Evolutionary conservation across 164 flowering plant genomes (phyloP).

Genomic region (Macadamia integrifolia): DNA sequence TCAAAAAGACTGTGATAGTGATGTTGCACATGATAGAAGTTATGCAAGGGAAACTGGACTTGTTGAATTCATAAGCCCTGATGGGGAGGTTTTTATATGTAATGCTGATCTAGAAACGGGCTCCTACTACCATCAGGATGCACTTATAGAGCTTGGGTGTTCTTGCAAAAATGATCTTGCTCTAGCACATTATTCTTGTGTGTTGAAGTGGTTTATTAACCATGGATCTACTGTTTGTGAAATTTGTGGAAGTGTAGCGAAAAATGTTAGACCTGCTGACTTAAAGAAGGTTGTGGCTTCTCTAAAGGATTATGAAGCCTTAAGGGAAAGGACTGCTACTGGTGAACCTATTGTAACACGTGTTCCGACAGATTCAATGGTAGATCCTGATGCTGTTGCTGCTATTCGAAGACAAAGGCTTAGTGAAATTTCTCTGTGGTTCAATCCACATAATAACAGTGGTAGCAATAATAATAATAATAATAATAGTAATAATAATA

Average conservation of each 20-base stretch:
- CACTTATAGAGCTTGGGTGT: slow-evolving; percentile 77
- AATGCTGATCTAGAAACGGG: slow-evolving; percentile 69
- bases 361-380: slow-evolving; percentile 34
- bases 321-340: slow-evolving; percentile 69
- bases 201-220: slow-evolving; percentile 88
- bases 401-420: slow-evolving; percentile 86
- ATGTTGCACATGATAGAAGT: slow-evolving; percentile 11
- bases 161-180: slow-evolving; percentile 88
- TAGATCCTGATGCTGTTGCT: slow-evolving; percentile 93
- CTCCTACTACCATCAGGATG: slow-evolving; percentile 35
- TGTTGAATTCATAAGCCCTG: slow-evolving; percentile 67
- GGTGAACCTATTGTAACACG: slow-evolving; percentile 53
- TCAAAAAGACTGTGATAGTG: slow-evolving; percentile 17
- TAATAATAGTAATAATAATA: slow-evolving; percentile 15
- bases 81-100: slow-evolving; percentile 83
- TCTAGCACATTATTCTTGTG: slow-evolving; percentile 90
- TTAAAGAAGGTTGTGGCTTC: slow-evolving; percentile 62
- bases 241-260: slow-evolving; percentile 71
- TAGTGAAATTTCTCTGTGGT: slow-evolving; percentile 86
- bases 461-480: slow-evolving; percentile 1
- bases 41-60: slow-evolving; percentile 31
- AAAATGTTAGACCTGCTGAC: slow-evolving; percentile 58
- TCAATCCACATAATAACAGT: slow-evolving; percentile 43
- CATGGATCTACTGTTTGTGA: slow-evolving; percentile 95
- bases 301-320: slow-evolving; percentile 70